Evolutionary conservation across 108 stramenopile species (phyloP).

Genomic region (Nitzschia putrida): DNA sequence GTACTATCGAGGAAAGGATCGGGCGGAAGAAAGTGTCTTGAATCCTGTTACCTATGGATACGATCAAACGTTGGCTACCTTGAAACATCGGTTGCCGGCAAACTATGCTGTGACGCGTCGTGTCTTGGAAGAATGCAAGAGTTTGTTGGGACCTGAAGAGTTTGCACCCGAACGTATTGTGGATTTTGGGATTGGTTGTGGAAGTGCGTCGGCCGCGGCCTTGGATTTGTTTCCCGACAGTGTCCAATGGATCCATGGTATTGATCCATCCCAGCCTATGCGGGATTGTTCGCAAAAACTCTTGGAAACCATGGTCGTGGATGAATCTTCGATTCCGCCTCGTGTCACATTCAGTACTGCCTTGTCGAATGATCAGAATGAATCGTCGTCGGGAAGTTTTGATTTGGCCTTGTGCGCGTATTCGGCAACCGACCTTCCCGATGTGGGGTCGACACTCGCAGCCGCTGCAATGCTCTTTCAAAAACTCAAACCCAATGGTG

Average conservation of each 20-base stretch:
- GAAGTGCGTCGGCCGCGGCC: constrained; percentile 70
- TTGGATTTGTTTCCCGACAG: constrained; percentile 60
- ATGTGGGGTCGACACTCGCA: constrained; percentile 54
- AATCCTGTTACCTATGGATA: constrained; percentile 65
- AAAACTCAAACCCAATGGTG: constrained; percentile 65
- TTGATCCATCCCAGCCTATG: constrained; percentile 78
- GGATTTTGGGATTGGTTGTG: constrained; percentile 79
- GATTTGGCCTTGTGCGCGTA: constrained; percentile 72
- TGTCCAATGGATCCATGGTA: constrained; percentile 84
- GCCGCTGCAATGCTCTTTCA: constrained; percentile 67
- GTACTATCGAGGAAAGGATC: constrained; percentile 20
- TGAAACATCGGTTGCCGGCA: constrained; percentile 60
- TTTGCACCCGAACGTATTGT: constrained; percentile 65
- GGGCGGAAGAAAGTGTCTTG: constrained; percentile 3
- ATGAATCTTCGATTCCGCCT: constrained; percentile 28
- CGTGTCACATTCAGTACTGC: constrained; percentile 67
- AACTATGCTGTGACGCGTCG: constrained; percentile 68
- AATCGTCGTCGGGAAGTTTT: constrained; percentile 40
- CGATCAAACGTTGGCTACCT: constrained; percentile 62
- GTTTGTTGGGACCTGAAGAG: constrained; percentile 42
- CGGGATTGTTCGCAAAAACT: constrained; percentile 62
- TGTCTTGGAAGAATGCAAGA: constrained; percentile 64
- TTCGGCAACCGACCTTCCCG: constrained; percentile 67
- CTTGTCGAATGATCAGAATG: constrained; percentile 21
- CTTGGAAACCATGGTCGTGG: constrained; percentile 43